phyloP scores from a whole-genome alignment of 495 filamentous ascomycete genomes.

The Tuber aestivum region DNA sequence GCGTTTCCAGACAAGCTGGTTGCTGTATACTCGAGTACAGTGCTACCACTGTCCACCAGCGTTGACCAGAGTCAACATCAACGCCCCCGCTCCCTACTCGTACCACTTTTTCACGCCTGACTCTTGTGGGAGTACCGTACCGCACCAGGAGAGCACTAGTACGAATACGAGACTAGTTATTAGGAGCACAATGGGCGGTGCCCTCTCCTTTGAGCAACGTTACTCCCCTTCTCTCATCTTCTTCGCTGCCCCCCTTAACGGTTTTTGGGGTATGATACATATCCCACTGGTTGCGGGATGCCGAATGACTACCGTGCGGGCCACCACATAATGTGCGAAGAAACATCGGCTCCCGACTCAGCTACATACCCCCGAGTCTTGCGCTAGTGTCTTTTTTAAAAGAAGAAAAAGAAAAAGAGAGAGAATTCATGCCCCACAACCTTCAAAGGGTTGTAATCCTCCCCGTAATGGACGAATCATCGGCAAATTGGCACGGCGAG shows the following conservation, averaged over 20 bases:
- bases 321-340: too few species aligned
- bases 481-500: not conserved
- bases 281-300: not conserved
- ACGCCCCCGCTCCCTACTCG: not conserved
- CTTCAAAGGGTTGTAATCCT: not conserved
- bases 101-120: not conserved
- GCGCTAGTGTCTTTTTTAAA: too few species aligned
- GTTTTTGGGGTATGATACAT: not conserved
- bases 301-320: not conserved
- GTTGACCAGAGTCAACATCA: not conserved
- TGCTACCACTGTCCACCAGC: not conserved
- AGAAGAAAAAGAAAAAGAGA: too few species aligned
- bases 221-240: not conserved
- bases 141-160: too few species aligned
- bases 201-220: not conserved
- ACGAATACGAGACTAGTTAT: not conserved
- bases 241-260: not conserved
- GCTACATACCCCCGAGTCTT: too few species aligned
- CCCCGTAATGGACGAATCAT: too few species aligned
- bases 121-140: too few species aligned
- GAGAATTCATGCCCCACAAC: too few species aligned
- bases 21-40: not conserved
- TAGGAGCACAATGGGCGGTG: too few species aligned
- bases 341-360: too few species aligned
- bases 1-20: not conserved